Evolutionary conservation across 305 asterid genomes (phyloP).

Genomic region (Coffea humblotiana): DNA sequence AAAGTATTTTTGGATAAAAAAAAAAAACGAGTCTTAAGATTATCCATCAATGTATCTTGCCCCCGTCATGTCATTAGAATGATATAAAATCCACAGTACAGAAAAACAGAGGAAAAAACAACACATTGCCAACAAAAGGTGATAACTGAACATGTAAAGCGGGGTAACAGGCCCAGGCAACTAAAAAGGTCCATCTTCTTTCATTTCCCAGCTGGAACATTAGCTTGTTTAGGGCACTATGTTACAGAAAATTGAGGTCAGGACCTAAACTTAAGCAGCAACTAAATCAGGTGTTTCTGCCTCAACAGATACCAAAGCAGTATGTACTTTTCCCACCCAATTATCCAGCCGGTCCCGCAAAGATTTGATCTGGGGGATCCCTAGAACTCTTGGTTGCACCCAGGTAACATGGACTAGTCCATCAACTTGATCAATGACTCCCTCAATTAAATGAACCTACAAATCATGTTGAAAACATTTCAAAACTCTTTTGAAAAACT

Average conservation of each 20-base stretch:
- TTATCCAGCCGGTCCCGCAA: constrained; percentile 71
- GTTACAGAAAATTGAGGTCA: constrained; percentile 19
- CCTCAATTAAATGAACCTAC: constrained; percentile 91
- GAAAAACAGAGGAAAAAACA: background rate
- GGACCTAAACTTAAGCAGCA: constrained; percentile 48
- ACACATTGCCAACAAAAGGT: background rate
- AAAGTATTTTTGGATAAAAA: background rate
- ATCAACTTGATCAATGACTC: constrained; percentile 86
- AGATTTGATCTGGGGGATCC: constrained; percentile 73
- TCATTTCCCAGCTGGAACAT: background rate
- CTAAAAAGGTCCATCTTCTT: background rate
- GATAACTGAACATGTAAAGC: background rate
- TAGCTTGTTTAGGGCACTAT: constrained; percentile 15
- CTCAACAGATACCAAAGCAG: constrained; percentile 77
- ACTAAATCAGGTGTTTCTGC: constrained; percentile 93
- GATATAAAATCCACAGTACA: background rate
- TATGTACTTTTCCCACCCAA: constrained; percentile 85
- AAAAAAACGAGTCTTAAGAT: background rate
- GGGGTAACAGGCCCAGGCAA: constrained; percentile 9
- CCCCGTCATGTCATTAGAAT: background rate
- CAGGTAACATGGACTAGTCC: constrained; percentile 83
- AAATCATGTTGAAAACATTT: constrained; percentile 16
- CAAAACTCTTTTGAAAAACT: background rate
- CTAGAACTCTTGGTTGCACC: constrained; percentile 95
- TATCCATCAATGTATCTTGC: background rate